Evolutionary conservation across 176 grass and related monocot species (phyloP).

Genomic region (Oryza rufipogon): DNA sequence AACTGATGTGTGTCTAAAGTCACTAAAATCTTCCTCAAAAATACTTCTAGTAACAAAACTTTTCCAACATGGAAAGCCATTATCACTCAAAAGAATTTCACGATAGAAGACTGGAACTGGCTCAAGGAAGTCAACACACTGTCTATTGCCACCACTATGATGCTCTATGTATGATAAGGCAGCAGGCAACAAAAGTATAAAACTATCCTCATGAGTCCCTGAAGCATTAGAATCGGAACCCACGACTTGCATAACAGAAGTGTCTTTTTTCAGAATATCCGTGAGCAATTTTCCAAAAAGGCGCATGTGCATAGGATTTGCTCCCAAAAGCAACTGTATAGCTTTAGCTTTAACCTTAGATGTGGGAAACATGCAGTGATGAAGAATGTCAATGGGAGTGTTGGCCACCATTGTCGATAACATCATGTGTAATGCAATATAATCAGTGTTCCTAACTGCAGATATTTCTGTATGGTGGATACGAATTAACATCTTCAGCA

Average conservation of each 20-base stretch:
- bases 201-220: constrained; percentile 50
- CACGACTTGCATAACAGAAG: constrained; percentile 46
- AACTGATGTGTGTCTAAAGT: constrained; percentile 57
- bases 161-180: constrained; percentile 70
- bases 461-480: constrained; percentile 51
- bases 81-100: constrained; percentile 53
- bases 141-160: constrained; percentile 44
- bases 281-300: constrained; percentile 74
- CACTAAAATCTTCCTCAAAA: constrained; percentile 64
- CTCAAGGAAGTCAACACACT: constrained; percentile 48
- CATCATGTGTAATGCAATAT: constrained; percentile 63
- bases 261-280: constrained; percentile 54
- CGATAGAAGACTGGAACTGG: constrained; percentile 62
- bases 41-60: constrained; percentile 53
- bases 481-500: constrained; percentile 60
- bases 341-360: constrained; percentile 72
- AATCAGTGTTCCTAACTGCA: constrained; percentile 48
- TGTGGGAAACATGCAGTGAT: constrained; percentile 69
- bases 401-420: constrained; percentile 65
- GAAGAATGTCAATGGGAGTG: constrained; percentile 63
- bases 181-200: constrained; percentile 79
- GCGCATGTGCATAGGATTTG: constrained; percentile 69
- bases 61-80: constrained; percentile 78
- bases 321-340: constrained; percentile 66
- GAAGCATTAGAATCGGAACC: constrained; percentile 44